Conservation (phyloP, 495 filamentous ascomycete species). For the Amorphotheca resinae region DNA sequence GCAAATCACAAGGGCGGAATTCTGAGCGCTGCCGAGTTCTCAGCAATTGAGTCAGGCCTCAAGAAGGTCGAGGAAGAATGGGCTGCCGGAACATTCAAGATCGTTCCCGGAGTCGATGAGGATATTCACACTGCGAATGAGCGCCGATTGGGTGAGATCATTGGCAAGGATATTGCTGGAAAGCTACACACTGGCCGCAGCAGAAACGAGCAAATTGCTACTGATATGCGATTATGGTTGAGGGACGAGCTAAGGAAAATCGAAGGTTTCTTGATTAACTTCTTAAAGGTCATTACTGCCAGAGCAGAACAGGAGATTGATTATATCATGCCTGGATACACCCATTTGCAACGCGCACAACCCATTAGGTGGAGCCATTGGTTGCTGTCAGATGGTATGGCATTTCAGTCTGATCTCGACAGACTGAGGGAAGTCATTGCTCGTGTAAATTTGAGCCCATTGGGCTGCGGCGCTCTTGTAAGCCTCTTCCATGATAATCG, state of each 20-base stretch:
- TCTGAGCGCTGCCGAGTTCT: constrained; percentile 62
- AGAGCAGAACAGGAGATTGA: constrained; percentile 67
- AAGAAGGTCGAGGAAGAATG: constrained; percentile 64
- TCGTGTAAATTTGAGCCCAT: constrained; percentile 68
- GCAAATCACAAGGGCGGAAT: constrained; percentile 69
- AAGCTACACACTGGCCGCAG: constrained; percentile 90
- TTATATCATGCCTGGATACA: constrained; percentile 59
- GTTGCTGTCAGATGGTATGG: constrained; percentile 66
- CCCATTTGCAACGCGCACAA: constrained; percentile 85
- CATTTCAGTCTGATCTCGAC: constrained; percentile 68
- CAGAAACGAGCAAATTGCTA: constrained; percentile 88
- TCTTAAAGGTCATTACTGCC: constrained; percentile 58
- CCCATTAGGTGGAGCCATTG: constrained; percentile 84
- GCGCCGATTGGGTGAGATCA: constrained; percentile 76
- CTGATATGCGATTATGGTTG: constrained; percentile 89
- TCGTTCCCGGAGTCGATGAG: constrained; percentile 48
- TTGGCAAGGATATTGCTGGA: constrained; percentile 74
- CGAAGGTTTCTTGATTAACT: constrained; percentile 51
- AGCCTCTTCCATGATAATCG: no score
- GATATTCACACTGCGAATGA: constrained; percentile 80
- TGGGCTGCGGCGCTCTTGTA: constrained; percentile 78
- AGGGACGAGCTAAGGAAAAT: constrained; percentile 63
- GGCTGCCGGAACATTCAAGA: constrained; percentile 44
- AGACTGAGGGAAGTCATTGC: constrained; percentile 61
- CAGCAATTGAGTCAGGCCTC: constrained; percentile 64